These are phyloP conservation scores for Neurospora sp. DNA, from an alignment of 495 filamentous ascomycete genomes.

Conservation along the genomic window DNA sequence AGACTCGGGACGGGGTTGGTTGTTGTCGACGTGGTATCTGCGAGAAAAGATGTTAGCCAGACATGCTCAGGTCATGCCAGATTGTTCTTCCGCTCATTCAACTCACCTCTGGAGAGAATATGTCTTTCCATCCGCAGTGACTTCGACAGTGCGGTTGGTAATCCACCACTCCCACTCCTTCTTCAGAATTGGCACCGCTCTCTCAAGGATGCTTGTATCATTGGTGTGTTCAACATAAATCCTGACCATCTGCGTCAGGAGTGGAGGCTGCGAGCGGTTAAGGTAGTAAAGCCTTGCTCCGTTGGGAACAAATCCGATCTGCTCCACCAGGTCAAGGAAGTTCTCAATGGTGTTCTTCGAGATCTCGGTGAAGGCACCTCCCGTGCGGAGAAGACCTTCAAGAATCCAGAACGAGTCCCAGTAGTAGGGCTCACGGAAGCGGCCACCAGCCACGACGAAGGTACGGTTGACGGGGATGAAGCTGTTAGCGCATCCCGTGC, in stretches of 20 bases:
- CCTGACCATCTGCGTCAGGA: slow-evolving; percentile 40
- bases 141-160: slow-evolving; percentile 30
- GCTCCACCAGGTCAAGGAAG: slow-evolving; percentile 39
- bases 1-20: slow-evolving; percentile 40
- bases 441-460: slow-evolving; percentile 41
- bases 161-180: slow-evolving; percentile 40
- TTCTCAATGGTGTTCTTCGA: slow-evolving; percentile 43
- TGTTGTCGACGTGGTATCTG: slow-evolving; percentile 38
- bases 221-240: slow-evolving; percentile 40
- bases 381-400: slow-evolving; percentile 39
- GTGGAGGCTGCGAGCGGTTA: slow-evolving; percentile 38
- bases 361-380: slow-evolving; percentile 36
- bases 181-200: slow-evolving; percentile 36
- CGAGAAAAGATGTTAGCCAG: background rate
- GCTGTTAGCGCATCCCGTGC: slow-evolving; percentile 35
- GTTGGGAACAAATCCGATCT: slow-evolving; percentile 42
- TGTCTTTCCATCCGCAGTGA: slow-evolving; percentile 23
- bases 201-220: slow-evolving; percentile 35
- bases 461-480: slow-evolving; percentile 43
- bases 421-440: slow-evolving; percentile 43
- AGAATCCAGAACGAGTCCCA: slow-evolving; percentile 46
- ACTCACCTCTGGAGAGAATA: slow-evolving; percentile 34
- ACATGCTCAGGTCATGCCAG: background rate
- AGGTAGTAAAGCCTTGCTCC: slow-evolving; percentile 39
- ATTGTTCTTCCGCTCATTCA: background rate